Base-by-base conservation (phyloP, 169 alveolate species). In the Miamiensis avidus region DNA sequence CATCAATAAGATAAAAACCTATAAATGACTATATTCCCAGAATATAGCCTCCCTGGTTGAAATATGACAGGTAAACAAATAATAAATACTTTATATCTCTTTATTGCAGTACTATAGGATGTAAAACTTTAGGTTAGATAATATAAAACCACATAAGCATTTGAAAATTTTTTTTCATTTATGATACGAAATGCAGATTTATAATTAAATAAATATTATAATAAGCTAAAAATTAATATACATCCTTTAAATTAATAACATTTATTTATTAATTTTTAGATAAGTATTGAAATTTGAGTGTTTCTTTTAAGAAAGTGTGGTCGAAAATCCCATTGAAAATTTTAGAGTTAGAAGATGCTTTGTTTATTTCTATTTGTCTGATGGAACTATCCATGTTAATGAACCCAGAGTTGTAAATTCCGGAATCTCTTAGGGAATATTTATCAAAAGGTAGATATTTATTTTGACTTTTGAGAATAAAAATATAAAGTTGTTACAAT, bases 1-100 rank as follows among this genome's bases (percentile, higher is more conserved):
- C 74, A 87, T 93, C 65, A 78, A 84, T 79, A 84, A 92, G 82
- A 76, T 84, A 33, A 83, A 86, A 31, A 85, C 95, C 93, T 65
- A 93, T 91, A 72, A 93, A 94, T 89, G 93, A 91, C 76, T 91
- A 95, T 84, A 94, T 96, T 65, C 99, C 99, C n/a, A 86, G 88
- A 65, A 89, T 86, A 30, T 93, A 95, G 30, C 99, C 99, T n/a
- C 91, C 94, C 77, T 97, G 99, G 98, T 93, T 97, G 72, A 95
- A 95, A 85, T 94, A 97, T 83, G 99, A 97, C 81, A 49, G 69
- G 83, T 74, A 74, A 29, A 30, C 64, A 1, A 76, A 25, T 16
- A 11, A 29, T 74, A 29, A 11, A 31, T 29, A 74, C 16, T 74
- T 11, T 11, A 29, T 11, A 74, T 11, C n/a, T n/a, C n/a, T n/a